Evolutionary conservation across 2,329 filamentous ascomycete genomes (phyloP).

Genomic region (Chaetomium strumarium): DNA sequence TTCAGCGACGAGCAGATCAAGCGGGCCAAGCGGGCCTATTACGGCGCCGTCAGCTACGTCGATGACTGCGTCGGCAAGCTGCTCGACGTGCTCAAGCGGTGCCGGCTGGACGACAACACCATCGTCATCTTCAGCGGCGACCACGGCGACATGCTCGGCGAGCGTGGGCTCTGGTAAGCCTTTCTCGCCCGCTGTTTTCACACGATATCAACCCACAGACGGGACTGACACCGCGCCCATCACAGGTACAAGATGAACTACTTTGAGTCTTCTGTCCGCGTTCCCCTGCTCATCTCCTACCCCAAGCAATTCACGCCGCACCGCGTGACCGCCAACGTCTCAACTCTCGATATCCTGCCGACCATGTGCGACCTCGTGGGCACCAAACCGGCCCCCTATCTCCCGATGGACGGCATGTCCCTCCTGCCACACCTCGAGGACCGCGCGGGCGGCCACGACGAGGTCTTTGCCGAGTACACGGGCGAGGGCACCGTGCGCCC

Average conservation of each 20-base stretch:
- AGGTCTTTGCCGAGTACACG: slow-evolving; percentile 92
- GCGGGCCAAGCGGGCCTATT: slow-evolving; percentile 81
- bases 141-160: slow-evolving; percentile 93
- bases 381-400: slow-evolving; percentile 57
- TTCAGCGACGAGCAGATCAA: slow-evolving; percentile 83
- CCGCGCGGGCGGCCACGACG: slow-evolving; percentile 59
- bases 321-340: slow-evolving; percentile 77
- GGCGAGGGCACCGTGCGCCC: slow-evolving; percentile 86
- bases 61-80: slow-evolving; percentile 87
- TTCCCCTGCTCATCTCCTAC: slow-evolving; percentile 79
- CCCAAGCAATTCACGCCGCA: slow-evolving; percentile 69
- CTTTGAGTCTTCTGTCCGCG: slow-evolving; percentile 85
- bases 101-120: slow-evolving; percentile 75
- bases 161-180: slow-evolving; percentile 72
- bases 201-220: neutral
- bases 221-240: slow-evolving; percentile 3
- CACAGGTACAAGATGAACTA: slow-evolving; percentile 89
- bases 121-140: slow-evolving; percentile 91
- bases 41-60: slow-evolving; percentile 87
- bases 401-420: slow-evolving; percentile 83
- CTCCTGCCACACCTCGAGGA: slow-evolving; percentile 72
- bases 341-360: slow-evolving; percentile 82
- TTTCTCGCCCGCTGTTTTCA: neutral
- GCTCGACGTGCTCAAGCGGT: slow-evolving; percentile 69
- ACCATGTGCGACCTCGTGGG: slow-evolving; percentile 81